A percentile compares a stretch with the other conserved stretches of the same genome.
These are phyloP conservation scores for Thraustochytrium sp. DNA, from an alignment of 352 stramenopile species.

Conservation along the genomic window DNA sequence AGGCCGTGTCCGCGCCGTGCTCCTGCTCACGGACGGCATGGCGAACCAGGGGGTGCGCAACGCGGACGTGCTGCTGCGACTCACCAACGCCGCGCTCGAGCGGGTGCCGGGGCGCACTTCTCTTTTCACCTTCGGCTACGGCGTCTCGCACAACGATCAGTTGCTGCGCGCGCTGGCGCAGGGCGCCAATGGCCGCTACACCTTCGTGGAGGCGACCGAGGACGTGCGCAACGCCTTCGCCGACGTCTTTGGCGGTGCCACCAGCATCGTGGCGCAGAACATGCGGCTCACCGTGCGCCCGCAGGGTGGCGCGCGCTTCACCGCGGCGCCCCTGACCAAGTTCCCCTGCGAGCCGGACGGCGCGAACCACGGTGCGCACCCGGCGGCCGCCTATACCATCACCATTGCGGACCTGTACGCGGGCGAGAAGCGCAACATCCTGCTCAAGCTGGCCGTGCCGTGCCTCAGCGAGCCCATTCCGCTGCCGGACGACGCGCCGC, in stretches of 20 bases:
- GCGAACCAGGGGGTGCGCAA: constrained; percentile 56
- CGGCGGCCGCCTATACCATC: background rate
- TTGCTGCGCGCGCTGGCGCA: constrained; percentile 55
- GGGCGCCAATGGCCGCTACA: constrained; percentile 54
- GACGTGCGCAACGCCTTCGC: constrained; percentile 56
- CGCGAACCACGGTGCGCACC: background rate
- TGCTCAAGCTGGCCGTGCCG: constrained; percentile 41
- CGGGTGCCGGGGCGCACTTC: background rate
- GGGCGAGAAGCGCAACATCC: constrained; percentile 46
- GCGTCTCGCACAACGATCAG: constrained; percentile 52
- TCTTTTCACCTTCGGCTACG: constrained; percentile 63
- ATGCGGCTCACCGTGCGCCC: constrained; percentile 53
- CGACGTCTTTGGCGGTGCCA: constrained; percentile 60
- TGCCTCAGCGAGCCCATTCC: background rate
- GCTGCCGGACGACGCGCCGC: background rate
- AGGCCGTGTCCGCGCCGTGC: constrained; percentile 53
- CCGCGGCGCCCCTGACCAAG: background rate
- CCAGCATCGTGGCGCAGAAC: constrained; percentile 61
- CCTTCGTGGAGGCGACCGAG: constrained; percentile 48
- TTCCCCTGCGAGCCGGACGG: background rate
- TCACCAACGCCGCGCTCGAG: background rate
- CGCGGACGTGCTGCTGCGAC: background rate
- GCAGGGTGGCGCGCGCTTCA: constrained; percentile 36
- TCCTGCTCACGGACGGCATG: constrained; percentile 61
- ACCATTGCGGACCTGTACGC: constrained; percentile 49